These are phyloP conservation scores for Haematococcus sp. DNA, from an alignment of 139 green algal genomes.

Conservation along the genomic window DNA sequence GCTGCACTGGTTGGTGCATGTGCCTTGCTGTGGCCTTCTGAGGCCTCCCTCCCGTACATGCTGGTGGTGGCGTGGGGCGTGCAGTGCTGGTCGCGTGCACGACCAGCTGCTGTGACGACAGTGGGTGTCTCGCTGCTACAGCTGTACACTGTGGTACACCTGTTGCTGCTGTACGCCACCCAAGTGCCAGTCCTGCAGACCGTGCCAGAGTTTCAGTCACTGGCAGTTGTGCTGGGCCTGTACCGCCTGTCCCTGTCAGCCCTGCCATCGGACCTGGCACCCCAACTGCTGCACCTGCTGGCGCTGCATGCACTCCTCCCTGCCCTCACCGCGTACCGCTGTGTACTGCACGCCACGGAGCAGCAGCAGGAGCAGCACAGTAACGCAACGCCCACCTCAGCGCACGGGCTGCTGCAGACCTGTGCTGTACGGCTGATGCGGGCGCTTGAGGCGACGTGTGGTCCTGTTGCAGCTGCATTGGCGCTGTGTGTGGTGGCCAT, in stretches of 20 bases:
- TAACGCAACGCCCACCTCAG: too few species aligned
- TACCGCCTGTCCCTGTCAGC: conserved; percentile 4
- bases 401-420: too few species aligned
- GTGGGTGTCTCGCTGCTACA: conserved; percentile 1
- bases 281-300: conserved; percentile 10
- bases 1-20: background rate
- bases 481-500: conserved; percentile 30
- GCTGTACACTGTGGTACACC: conserved; percentile 7
- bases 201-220: too few species aligned
- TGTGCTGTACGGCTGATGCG: too few species aligned
- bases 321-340: background rate
- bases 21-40: conserved; percentile 10
- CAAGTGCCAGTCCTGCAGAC: background rate
- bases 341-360: background rate
- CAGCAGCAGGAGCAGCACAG: background rate
- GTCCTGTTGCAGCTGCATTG: conserved; percentile 20
- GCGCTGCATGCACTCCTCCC: background rate
- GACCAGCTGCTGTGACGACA: background rate
- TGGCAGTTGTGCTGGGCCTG: conserved; percentile 9
- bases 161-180: conserved; percentile 17
- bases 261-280: conserved; percentile 11
- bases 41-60: conserved; percentile 4
- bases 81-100: background rate
- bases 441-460: background rate
- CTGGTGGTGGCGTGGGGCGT: background rate